Conservation (phyloP, 441 rosid species). For the Populus hybrid region DNA sequence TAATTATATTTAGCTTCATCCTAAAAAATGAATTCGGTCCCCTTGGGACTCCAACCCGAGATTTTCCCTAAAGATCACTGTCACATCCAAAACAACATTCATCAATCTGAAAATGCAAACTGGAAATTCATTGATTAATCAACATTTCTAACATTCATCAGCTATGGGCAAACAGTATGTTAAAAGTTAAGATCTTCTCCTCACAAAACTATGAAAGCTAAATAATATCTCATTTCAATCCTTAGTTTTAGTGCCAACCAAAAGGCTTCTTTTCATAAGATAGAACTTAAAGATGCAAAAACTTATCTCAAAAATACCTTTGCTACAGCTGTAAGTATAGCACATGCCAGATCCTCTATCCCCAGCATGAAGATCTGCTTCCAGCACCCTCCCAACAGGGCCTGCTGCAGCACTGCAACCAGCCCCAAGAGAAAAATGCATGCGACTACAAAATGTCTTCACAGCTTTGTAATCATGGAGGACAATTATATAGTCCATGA, state of each 20-base stretch:
- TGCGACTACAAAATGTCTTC: slow-evolving; percentile 89
- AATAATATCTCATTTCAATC: background rate
- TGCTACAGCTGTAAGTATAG: slow-evolving; percentile 95
- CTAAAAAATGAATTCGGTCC: background rate
- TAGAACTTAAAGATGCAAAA: background rate
- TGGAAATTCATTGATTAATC: background rate
- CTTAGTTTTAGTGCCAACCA: background rate
- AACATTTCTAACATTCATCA: background rate
- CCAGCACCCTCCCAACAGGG: slow-evolving; percentile 92
- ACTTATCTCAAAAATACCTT: slow-evolving; percentile 44
- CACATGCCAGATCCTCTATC: slow-evolving; percentile 95
- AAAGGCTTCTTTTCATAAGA: background rate
- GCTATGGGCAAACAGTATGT: background rate
- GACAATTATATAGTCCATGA: slow-evolving; percentile 87
- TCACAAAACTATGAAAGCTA: background rate
- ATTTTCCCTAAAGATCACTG: background rate
- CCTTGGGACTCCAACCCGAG: background rate
- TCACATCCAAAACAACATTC: background rate
- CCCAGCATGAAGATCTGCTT: slow-evolving; percentile 95
- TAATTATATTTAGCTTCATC: background rate
- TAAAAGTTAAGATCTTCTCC: background rate
- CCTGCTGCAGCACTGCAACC: slow-evolving; percentile 99
- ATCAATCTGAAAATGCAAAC: background rate
- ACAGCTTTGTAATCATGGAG: slow-evolving; percentile 89
- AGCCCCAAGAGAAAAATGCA: slow-evolving; percentile 96